Conservation (phyloP, 192 early-diverging fungal genomes). For the Haplosporangium gracile region DNA sequence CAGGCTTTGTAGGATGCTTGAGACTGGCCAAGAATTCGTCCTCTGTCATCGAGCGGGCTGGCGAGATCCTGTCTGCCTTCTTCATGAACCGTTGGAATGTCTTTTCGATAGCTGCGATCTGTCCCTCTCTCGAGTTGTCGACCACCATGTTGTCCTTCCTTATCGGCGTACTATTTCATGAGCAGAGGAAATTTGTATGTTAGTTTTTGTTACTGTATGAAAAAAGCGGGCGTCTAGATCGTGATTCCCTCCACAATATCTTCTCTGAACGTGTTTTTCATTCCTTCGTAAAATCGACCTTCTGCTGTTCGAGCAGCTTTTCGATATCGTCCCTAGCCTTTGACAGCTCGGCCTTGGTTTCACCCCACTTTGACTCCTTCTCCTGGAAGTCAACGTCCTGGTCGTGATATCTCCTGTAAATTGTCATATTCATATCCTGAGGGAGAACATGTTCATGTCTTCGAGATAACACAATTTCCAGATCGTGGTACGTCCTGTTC, state of each 20-base stretch:
- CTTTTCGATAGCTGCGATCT: conserved; percentile 61
- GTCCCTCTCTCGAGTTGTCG: conserved; percentile 57
- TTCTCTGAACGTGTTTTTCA: too few species aligned
- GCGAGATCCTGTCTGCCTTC: conserved; percentile 19
- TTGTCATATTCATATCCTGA: too few species aligned
- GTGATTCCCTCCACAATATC: too few species aligned
- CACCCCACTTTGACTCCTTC: conserved; percentile 42
- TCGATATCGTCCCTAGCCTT: conserved; percentile 25
- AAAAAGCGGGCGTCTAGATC: too few species aligned
- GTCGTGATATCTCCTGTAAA: too few species aligned
- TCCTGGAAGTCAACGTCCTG: conserved; percentile 14
- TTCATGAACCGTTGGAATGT: conserved; percentile 57
- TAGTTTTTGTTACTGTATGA: background rate
- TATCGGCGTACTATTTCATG: conserved; percentile 13
- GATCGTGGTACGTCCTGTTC: too few species aligned
- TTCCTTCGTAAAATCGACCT: background rate
- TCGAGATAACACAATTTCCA: too few species aligned
- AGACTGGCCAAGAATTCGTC: conserved; percentile 42
- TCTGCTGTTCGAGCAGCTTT: conserved; percentile 25
- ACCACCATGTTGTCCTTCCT: conserved; percentile 38
- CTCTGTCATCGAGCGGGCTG: conserved; percentile 10
- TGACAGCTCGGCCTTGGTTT: conserved; percentile 24
- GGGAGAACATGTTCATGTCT: too few species aligned
- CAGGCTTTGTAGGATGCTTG: conserved; percentile 63
- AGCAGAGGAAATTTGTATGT: background rate